Base-by-base conservation (phyloP, 1,139 yeast genomes). In the Debaryomyces sp. region DNA sequence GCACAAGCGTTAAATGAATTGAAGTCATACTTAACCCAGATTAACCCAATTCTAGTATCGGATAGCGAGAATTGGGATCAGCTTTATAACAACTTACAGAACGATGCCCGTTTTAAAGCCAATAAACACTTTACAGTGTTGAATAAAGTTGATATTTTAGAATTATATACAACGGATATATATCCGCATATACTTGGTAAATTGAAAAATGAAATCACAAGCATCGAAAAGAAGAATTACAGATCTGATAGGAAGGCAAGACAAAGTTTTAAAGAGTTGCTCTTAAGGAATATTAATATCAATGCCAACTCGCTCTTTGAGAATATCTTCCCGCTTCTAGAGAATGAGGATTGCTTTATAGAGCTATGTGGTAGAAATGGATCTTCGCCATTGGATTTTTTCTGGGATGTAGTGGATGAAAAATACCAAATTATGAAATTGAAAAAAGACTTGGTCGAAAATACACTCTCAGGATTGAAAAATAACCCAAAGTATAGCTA, bases 341-440 rank as follows among this genome's bases (percentile, higher is more conserved):
- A 82, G 54, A 77, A 80, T 26, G 87, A 87, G 50, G 76, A 73
- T 46, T 70, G 83, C 15, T 90, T 87, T 59, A 62, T 79, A 13
- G 82, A 78, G 21, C 58, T 90, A 38, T 77, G 91, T 51, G 96
- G 96, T 0, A 77, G 92, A 50, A 76, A 82, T 39, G 97, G 97
- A 0, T 90, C 97, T 0, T 77, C 84, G 1, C 88, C 96, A 0
- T 62, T 87, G 33, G 96, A 91, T 52, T 67, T 89, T 40, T 89
- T 88, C 59, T 81, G 90, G 82, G 97, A 92, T 63, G 62, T 80
- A 0, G 77, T 87, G 2, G 92, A 87, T 56, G 86, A 81, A 47
- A 82, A 83, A 57, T 76, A 77, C 30, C 80, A 84, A 50, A 61
- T 75, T 2, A 61, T 87, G 41, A 79, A 78, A 53, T 80, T 83